Base-by-base conservation (phyloP, 164 flowering plant species). In the Dillenia turbinata region DNA sequence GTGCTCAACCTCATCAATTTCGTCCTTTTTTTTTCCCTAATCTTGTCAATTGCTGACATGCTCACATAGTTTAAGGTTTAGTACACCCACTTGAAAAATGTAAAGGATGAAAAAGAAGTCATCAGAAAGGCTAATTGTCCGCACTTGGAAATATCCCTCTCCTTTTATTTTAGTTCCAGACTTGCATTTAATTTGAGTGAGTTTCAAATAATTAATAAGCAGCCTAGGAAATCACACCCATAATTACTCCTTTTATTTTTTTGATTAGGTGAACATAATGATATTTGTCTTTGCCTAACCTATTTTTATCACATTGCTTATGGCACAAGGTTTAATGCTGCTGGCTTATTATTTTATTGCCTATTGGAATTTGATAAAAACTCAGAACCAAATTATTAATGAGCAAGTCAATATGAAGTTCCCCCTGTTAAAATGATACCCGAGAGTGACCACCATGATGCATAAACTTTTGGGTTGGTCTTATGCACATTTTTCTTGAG, bases 31-130 rank as follows among this genome's bases (percentile, higher is more conserved):
- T 52, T 52, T 73, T 69, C 52, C 66, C 59, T 70, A 71, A 73
- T 71, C 72, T 66, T 79, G 76, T 70, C 79, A 73, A 75, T 60
- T 56, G 61, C 77, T 63, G 73, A 70, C 82, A 78, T 56, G 58
- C 61, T 74, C 51, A 56, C 77, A 49, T 72, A 68, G 72, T 78
- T 80, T 78, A 74, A 62, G 80, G 74, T 66, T 68, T 47, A 50
- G 71, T 61, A 58, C 69, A 26, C 74, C 82, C 80, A 76, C 82
- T 70, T 54, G 9, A 1, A 24, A 62, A 68, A 57, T 62, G 14
- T 22, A 63, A 61, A 61, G 13, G 60, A 63, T 44, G 57, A 58
- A 47, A n/a, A 63, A n/a, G 26, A 49, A 57, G 59, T 58, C 49
- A 62, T 70, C 63, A 60, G 60, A 57, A 71, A 60, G 58, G 54